Evolutionary conservation across 768 basidiomycete genomes (phyloP).

Genomic region (Phylloporus sp.): DNA sequence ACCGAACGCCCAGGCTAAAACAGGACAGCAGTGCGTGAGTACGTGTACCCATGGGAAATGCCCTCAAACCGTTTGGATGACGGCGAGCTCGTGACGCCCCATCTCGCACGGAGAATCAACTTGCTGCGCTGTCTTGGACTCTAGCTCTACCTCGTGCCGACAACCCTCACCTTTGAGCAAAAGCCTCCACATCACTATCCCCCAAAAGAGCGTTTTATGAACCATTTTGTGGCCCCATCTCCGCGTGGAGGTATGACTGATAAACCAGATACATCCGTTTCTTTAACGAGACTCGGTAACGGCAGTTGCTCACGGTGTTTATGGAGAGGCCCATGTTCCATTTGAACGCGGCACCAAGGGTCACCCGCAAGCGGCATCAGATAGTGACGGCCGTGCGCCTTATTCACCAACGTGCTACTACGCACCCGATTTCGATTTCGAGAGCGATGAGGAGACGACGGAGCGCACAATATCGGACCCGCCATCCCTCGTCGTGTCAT

Average conservation of each 20-base stretch:
- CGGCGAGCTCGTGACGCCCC: not conserved
- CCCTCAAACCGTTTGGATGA: not conserved
- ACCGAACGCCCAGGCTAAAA: not conserved
- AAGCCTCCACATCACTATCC: not conserved
- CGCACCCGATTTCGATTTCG: slow-evolving; percentile 11
- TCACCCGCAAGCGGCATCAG: not conserved
- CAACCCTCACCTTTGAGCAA: not conserved
- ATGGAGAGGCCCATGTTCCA: not conserved
- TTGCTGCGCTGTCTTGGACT: not conserved
- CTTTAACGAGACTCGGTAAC: not conserved
- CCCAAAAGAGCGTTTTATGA: slow-evolving; percentile 7
- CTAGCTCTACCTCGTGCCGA: not conserved
- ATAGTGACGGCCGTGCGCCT: not conserved
- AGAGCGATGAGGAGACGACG: slow-evolving; percentile 8
- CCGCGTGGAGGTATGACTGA: slow-evolving; percentile 11
- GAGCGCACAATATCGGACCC: not conserved
- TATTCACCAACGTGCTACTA: not conserved
- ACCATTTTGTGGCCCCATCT: slow-evolving; percentile 3
- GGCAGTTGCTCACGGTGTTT: slow-evolving; percentile 7
- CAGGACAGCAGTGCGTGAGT: not conserved
- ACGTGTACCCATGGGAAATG: not conserved
- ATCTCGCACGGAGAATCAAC: not conserved
- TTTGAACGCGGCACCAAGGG: slow-evolving; percentile 13
- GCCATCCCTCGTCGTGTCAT: not conserved
- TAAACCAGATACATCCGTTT: not conserved